phyloP scores from a whole-genome alignment of 2,329 filamentous ascomycete genomes.

The Fusarium heterosporum region DNA sequence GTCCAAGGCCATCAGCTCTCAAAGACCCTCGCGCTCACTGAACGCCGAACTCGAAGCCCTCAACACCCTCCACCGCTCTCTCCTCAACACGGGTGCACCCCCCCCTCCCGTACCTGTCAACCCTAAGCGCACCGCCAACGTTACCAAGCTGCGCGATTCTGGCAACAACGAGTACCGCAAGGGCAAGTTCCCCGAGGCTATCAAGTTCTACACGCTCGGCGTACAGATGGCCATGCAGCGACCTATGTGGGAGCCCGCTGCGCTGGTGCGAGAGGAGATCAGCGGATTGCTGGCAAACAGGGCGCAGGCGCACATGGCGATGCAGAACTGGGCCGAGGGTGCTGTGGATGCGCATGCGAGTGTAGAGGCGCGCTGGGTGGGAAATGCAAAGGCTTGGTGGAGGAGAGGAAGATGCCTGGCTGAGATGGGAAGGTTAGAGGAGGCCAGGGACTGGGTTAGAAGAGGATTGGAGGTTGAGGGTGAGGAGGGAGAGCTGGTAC shows the following conservation, averaged over 20 bases:
- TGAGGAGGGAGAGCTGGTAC: conserved; percentile 71
- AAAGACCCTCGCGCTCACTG: conserved; percentile 63
- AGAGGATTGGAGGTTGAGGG: conserved; percentile 86
- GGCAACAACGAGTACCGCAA: conserved; percentile 89
- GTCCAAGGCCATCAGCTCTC: conserved; percentile 76
- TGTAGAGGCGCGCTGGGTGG: conserved; percentile 86
- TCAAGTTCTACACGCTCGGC: conserved; percentile 85
- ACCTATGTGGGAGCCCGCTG: conserved; percentile 88
- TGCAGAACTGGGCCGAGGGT: conserved; percentile 85
- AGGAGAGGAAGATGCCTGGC: conserved; percentile 83
- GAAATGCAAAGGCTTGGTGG: conserved; percentile 97
- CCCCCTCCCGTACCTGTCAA: conserved; percentile 92
- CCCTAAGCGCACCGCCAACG: conserved; percentile 88
- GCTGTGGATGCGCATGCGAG: conserved; percentile 89
- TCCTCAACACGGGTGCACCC: conserved; percentile 76
- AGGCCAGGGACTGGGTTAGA: conserved; percentile 83
- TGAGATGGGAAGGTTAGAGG: conserved; percentile 90
- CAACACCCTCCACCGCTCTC: conserved; percentile 80
- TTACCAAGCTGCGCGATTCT: conserved; percentile 89
- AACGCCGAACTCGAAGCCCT: conserved; percentile 76
- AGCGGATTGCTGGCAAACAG: conserved; percentile 84
- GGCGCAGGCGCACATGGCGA: conserved; percentile 88
- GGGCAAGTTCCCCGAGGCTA: conserved; percentile 77
- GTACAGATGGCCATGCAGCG: conserved; percentile 88
- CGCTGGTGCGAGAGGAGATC: conserved; percentile 86